phyloP scores from a whole-genome alignment of 441 rosid genomes.

The Erodium texanum region DNA sequence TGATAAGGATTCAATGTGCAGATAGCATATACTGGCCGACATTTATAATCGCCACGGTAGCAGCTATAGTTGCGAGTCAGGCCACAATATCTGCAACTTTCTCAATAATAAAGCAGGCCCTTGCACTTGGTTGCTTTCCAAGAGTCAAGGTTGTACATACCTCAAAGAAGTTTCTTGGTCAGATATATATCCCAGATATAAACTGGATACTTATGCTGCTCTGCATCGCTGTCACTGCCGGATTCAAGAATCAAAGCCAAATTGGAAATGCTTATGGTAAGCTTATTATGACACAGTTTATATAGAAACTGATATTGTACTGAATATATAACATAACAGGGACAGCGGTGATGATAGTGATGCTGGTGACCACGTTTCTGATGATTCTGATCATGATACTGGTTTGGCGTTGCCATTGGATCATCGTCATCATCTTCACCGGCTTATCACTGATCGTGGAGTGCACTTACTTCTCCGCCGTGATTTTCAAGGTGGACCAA shows the following conservation, averaged over 20 bases:
- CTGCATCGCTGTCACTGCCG: conserved; percentile 89
- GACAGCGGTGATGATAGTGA: conserved; percentile 89
- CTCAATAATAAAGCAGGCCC: conserved; percentile 96
- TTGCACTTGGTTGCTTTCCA: conserved; percentile 89
- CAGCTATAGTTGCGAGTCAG: conserved; percentile 97
- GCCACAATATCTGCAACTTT: conserved; percentile 94
- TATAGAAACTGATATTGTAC: not conserved
- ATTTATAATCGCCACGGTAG: conserved; percentile 74
- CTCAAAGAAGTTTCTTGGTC: conserved; percentile 83
- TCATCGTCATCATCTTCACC: conserved; percentile 49
- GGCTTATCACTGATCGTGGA: conserved; percentile 83
- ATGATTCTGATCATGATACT: conserved; percentile 53
- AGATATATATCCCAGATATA: conserved; percentile 91
- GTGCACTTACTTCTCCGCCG: conserved; percentile 88
- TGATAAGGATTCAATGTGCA: conserved; percentile 10
- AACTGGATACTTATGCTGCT: conserved; percentile 93
- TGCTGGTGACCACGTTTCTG: conserved; percentile 93
- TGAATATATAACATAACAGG: conserved; percentile 50
- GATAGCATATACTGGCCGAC: conserved; percentile 75
- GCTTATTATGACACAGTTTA: not conserved
- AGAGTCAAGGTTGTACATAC: conserved; percentile 93
- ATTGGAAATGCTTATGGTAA: conserved; percentile 92
- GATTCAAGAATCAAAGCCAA: conserved; percentile 89
- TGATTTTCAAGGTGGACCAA: conserved; percentile 77
- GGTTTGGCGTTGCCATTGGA: conserved; percentile 82